A percentile compares a stretch with the other conserved stretches of the same genome.
These are phyloP conservation scores for Takashimella tepidaria DNA, from an alignment of 1,284 basidiomycete genomes.

Conservation along the genomic window DNA sequence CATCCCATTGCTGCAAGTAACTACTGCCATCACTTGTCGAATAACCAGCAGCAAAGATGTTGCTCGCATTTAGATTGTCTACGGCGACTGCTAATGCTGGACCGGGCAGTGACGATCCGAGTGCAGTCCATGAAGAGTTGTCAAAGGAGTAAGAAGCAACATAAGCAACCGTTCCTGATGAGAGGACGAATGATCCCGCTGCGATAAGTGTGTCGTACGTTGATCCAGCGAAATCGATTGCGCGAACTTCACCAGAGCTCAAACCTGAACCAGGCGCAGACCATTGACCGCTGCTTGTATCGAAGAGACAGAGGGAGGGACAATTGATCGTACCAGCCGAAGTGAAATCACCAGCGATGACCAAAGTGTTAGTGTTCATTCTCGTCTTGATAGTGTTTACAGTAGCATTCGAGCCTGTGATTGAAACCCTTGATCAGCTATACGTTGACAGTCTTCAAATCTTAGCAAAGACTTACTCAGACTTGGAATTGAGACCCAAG, in stretches of 20 bases:
- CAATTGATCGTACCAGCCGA: slow-evolving; percentile 72
- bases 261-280: slow-evolving; percentile 64
- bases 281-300: slow-evolving; percentile 68
- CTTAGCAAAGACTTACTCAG: slow-evolving; percentile 47
- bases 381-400: slow-evolving; percentile 71
- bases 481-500: slow-evolving; percentile 61
- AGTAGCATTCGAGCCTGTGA: slow-evolving; percentile 27
- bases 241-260: slow-evolving; percentile 66
- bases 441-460: slow-evolving; percentile 2
- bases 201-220: slow-evolving; percentile 57
- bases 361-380: slow-evolving; percentile 59
- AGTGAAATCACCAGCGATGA: slow-evolving; percentile 81
- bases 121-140: slow-evolving; percentile 65
- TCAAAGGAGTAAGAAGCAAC: slow-evolving; percentile 66
- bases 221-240: slow-evolving; percentile 58
- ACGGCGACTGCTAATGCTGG: slow-evolving; percentile 84
- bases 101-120: slow-evolving; percentile 71
- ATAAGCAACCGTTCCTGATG: slow-evolving; percentile 56
- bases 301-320: slow-evolving; percentile 72
- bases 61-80: slow-evolving; percentile 71
- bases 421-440: background rate
- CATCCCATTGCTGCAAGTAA: slow-evolving; percentile 79
- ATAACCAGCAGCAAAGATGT: slow-evolving; percentile 85
- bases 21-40: slow-evolving; percentile 58
- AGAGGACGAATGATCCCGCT: slow-evolving; percentile 67